Base-by-base conservation (phyloP, 2,329 filamentous ascomycete species). In the Talaromyces pinophilus region DNA sequence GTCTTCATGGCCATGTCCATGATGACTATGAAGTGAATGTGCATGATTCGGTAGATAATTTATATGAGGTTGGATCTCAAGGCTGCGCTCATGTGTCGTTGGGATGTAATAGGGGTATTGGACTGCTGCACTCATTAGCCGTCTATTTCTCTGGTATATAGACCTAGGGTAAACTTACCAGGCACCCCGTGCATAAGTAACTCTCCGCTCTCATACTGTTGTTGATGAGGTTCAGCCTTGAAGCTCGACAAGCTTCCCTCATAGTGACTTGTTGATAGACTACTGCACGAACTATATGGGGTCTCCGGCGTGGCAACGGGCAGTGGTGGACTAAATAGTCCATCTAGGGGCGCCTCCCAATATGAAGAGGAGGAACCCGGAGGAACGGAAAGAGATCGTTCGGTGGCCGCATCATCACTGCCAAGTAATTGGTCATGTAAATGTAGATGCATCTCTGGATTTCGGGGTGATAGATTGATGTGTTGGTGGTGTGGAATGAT, bases 271-370 rank as follows among this genome's bases (percentile, higher is more conserved):
- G 54, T 63, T 10, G 65, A 64, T 15, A 62, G 35, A 28, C 62
- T 64, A 19, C 65, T 64, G n/a, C 65, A 62, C 8, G 65, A 40
- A 22, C 62, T 67, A 55, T 67, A 67, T 40, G 65, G 62, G 10
- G 65, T 67, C 33, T 62, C 57, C 5, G 57, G 57, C 10, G 57
- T 46, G 35, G 57, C 33, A 5, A 38, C 33, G 19, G 57, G 55
- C 1, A 67, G 40, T 19, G 55, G 33, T 25, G 65, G 61, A 42
- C 65, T 63, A 44, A 67, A 46, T 44, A 67, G 28, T 30, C 52
- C 44, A n/a, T 67, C 65, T 10, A 59, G 17, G 2, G 65, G 46
- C 13, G 60, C 22, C 3, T 67, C 62, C 65, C 65, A 67, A 60
- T 44, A 60, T 3, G 60, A 35, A 40, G 54, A 63, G 1, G 54